These are phyloP conservation scores for Neurospora africana DNA, from an alignment of 495 filamentous ascomycete species.

Conservation along the genomic window DNA sequence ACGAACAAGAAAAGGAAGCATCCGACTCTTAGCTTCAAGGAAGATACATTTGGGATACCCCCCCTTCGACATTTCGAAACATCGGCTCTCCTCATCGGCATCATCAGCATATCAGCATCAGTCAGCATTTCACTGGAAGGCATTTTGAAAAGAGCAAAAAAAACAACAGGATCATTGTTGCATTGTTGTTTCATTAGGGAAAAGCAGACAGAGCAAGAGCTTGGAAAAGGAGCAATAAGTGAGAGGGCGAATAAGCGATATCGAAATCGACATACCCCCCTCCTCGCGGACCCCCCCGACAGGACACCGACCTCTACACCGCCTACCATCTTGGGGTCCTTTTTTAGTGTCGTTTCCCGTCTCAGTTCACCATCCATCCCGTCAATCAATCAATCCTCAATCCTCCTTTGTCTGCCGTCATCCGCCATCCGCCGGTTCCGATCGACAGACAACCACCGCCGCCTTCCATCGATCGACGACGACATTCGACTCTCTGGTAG, in stretches of 20 bases:
- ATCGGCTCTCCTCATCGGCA: neutral
- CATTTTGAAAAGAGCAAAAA: neutral
- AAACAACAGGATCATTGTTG: neutral
- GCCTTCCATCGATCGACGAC: neutral
- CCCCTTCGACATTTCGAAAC: neutral
- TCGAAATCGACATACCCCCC: neutral
- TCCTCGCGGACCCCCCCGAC: neutral
- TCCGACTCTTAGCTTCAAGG: conserved; percentile 5
- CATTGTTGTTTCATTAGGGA: neutral
- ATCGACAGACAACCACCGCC: neutral
- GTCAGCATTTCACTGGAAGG: neutral
- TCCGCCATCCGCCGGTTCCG: neutral
- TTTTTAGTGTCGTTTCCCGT: neutral
- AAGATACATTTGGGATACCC: neutral
- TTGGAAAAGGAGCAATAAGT: neutral
- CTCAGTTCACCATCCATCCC: neutral
- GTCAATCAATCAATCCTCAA: neutral
- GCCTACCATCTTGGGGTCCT: neutral
- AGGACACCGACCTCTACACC: neutral
- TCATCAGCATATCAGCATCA: neutral
- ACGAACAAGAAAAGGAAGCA: conserved; percentile 14
- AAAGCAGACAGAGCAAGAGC: neutral
- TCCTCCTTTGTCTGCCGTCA: neutral
- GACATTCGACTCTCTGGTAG: conserved; percentile 1
- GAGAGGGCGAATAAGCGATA: neutral